Evolutionary conservation across 2,329 filamentous ascomycete species (phyloP).

Genomic region (Penicillium italicum): DNA sequence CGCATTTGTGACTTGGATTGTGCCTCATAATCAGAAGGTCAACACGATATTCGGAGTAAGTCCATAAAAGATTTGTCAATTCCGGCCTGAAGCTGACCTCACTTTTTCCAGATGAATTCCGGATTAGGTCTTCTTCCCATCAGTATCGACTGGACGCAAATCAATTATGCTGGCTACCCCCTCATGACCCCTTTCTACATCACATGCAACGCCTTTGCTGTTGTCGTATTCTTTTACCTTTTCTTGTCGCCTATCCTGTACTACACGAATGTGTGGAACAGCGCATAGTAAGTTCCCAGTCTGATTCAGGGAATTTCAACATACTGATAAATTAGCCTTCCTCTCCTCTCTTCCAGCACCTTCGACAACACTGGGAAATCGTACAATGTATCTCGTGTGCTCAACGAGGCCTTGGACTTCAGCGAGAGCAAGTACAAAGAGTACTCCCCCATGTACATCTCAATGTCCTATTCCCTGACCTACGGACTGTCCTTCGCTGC

Average conservation of each 20-base stretch:
- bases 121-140: constrained; percentile 37
- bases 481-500: constrained; percentile 39
- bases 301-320: background rate
- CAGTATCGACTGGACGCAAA: constrained; percentile 47
- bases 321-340: constrained; percentile 20
- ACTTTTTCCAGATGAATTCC: constrained; percentile 18
- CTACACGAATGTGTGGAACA: constrained; percentile 53
- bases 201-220: constrained; percentile 55
- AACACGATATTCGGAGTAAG: constrained; percentile 27
- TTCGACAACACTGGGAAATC: constrained; percentile 33
- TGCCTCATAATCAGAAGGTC: constrained; percentile 40
- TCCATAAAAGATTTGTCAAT: background rate
- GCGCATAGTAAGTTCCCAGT: constrained; percentile 25
- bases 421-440: constrained; percentile 37
- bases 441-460: constrained; percentile 41
- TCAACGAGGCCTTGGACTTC: constrained; percentile 31
- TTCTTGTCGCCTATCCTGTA: constrained; percentile 51
- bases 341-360: constrained; percentile 28
- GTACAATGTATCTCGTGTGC: constrained; percentile 32
- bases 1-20: constrained; percentile 47
- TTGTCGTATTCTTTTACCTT: constrained; percentile 54
- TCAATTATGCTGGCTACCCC: constrained; percentile 30
- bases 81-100: background rate
- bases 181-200: constrained; percentile 40
- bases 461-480: constrained; percentile 35